Evolutionary conservation across 1,139 yeast genomes (phyloP).

Genomic region (Candida glucosophila): DNA sequence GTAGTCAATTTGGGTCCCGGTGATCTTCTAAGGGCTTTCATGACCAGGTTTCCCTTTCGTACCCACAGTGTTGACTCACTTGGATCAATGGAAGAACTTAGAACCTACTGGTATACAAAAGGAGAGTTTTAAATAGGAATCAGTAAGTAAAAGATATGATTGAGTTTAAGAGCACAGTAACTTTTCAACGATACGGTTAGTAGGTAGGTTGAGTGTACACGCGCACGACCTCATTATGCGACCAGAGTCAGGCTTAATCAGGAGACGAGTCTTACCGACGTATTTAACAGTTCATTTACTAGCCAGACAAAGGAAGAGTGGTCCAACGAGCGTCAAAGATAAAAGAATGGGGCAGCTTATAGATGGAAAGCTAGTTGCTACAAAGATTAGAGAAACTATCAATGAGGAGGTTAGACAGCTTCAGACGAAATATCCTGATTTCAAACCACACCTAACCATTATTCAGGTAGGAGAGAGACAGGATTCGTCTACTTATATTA

Average conservation of each 20-base stretch:
- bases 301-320: too few species aligned
- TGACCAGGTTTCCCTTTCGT: conserved; percentile 10
- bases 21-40: conserved; percentile 17
- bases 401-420: conserved; percentile 47
- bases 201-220: too few species aligned
- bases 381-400: conserved; percentile 39
- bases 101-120: too few species aligned
- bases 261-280: too few species aligned
- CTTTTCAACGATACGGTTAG: too few species aligned
- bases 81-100: conserved; percentile 4
- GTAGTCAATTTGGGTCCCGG: conserved; percentile 35
- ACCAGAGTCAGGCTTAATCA: too few species aligned
- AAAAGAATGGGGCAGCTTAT: conserved; percentile 35
- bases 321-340: too few species aligned
- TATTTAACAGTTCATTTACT: too few species aligned
- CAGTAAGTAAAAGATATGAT: too few species aligned
- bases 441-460: conserved; percentile 72
- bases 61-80: conserved; percentile 3
- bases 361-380: conserved; percentile 69
- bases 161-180: too few species aligned
- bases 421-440: conserved; percentile 48
- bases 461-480: conserved; percentile 87
- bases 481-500: conserved; percentile 90
- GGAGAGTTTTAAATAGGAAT: too few species aligned
- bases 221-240: too few species aligned